Evolutionary conservation across 192 early-diverging fungal species (phyloP).

Genomic region (Podila epigama): DNA sequence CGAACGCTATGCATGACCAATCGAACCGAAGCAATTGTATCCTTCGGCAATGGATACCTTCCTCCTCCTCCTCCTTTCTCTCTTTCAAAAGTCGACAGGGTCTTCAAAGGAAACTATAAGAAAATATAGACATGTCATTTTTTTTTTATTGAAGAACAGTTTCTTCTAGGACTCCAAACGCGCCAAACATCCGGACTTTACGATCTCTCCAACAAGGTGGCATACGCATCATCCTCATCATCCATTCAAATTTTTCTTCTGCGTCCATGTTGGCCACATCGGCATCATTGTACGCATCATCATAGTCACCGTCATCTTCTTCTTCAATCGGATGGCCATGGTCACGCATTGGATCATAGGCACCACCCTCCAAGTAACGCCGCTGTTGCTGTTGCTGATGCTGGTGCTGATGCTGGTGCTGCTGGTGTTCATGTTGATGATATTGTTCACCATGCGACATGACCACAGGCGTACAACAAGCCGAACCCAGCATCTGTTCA

Average conservation of each 20-base stretch:
- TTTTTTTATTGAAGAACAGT: slow-evolving; percentile 15
- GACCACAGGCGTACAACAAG: neutral
- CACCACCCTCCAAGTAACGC: neutral
- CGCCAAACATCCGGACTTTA: slow-evolving; percentile 34
- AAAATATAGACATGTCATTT: neutral
- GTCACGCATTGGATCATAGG: neutral
- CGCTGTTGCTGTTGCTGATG: neutral
- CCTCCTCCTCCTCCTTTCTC: neutral
- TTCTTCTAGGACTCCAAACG: slow-evolving; percentile 19
- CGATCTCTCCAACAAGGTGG: slow-evolving; percentile 39
- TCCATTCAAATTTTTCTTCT: slow-evolving; percentile 22
- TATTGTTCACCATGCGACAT: neutral
- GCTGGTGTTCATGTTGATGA: neutral
- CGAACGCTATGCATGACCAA: no score
- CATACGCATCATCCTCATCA: slow-evolving; percentile 20
- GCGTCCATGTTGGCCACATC: slow-evolving; percentile 19
- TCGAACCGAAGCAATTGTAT: no score
- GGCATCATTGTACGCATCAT: neutral
- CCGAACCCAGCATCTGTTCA: neutral
- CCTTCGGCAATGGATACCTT: no score
- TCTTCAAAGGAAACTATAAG: no score
- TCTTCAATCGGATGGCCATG: no score
- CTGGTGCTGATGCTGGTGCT: neutral
- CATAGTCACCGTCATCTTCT: neutral
- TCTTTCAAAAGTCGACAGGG: no score